Percentiles rank a stretch among this genome's conserved stretches.
Conservation (phyloP, 148 eudicot species). For the Rhododendron vialii region DNA sequence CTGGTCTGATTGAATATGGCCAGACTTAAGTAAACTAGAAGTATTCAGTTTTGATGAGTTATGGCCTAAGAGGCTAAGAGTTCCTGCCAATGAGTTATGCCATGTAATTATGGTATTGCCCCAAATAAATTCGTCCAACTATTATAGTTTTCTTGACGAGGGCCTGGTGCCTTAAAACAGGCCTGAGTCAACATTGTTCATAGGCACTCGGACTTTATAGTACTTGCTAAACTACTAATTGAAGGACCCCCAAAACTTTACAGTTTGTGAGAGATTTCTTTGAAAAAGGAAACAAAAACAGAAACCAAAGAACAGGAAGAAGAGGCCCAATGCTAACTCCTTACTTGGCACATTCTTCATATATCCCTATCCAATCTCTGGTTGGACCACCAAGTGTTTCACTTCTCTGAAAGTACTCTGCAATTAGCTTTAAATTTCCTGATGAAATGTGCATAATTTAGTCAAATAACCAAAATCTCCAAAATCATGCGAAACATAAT, state of each 20-base stretch:
- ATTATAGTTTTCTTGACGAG: background rate
- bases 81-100: background rate
- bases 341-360: slow-evolving; percentile 96
- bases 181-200: too few relatives aligned
- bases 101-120: background rate
- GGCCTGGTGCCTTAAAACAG: background rate
- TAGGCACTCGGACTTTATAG: too few relatives aligned
- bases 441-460: slow-evolving; percentile 16
- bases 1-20: background rate
- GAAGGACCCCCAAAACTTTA: too few relatives aligned
- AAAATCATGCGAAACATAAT: background rate
- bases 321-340: slow-evolving; percentile 11
- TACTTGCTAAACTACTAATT: too few relatives aligned
- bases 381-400: slow-evolving; percentile 90
- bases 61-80: background rate
- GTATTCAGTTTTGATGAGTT: background rate
- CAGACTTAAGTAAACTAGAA: background rate
- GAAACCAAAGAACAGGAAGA: background rate
- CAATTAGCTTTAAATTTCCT: slow-evolving; percentile 89
- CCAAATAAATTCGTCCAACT: background rate
- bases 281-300: background rate
- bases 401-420: slow-evolving; percentile 90
- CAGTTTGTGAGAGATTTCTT: too few relatives aligned
- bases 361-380: slow-evolving; percentile 89
- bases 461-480: background rate